phyloP scores from a whole-genome alignment of 2,329 filamentous ascomycete species.

The Diaporthe vaccinii region DNA sequence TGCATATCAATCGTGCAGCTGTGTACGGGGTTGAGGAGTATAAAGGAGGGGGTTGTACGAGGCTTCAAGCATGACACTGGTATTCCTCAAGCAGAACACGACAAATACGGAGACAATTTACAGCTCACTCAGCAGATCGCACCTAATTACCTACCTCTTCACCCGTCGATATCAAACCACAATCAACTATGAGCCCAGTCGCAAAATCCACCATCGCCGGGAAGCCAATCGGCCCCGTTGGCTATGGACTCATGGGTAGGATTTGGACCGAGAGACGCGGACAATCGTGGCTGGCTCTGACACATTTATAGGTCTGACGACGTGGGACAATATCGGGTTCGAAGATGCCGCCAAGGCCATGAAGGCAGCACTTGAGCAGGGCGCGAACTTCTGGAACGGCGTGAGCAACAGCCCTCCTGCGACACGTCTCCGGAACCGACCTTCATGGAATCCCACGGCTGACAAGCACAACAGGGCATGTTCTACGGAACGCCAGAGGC shows the following conservation, averaged over 20 bases:
- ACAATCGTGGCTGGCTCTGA: background rate
- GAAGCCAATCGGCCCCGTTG: conserved; percentile 34
- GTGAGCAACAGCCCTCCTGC: conserved; percentile 45
- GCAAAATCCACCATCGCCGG: conserved; percentile 30
- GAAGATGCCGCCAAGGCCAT: conserved; percentile 28
- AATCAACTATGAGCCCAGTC: background rate
- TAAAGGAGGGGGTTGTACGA: background rate
- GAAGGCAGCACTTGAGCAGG: conserved; percentile 55
- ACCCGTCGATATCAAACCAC: too few relatives aligned
- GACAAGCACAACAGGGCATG: conserved; percentile 45
- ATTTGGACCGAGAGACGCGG: conserved; percentile 35
- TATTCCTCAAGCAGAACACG: background rate
- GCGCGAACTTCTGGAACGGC: conserved; percentile 70
- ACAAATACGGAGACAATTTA: background rate
- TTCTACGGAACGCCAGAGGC: conserved; percentile 65
- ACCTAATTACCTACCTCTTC: background rate
- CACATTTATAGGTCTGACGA: conserved; percentile 6
- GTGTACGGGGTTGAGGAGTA: background rate
- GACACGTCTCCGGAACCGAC: background rate
- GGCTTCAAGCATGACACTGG: background rate
- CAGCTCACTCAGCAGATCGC: background rate
- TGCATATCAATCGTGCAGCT: background rate
- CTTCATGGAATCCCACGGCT: background rate
- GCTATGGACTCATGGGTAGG: conserved; percentile 54
- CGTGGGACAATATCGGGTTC: conserved; percentile 23